These are phyloP conservation scores for Agapanthus africanus DNA, from an alignment of 106 monocot genomes.

Conservation along the genomic window DNA sequence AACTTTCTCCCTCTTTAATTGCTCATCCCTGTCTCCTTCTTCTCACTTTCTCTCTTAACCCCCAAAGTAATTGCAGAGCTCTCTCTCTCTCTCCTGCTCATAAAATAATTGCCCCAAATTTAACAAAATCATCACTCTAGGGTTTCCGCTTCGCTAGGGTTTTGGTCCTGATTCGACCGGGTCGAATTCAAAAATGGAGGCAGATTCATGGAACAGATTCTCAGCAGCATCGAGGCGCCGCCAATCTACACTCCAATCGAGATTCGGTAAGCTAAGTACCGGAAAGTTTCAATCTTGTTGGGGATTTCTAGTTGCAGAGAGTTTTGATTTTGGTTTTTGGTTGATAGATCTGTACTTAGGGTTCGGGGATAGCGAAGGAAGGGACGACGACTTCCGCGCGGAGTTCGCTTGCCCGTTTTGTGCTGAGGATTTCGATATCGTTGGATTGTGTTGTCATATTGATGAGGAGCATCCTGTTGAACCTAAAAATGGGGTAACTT, in stretches of 20 bases:
- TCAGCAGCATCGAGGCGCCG: constrained; percentile 15
- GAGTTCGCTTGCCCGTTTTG: constrained; percentile 75
- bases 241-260: not conserved
- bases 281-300: not conserved
- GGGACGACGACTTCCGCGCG: constrained; percentile 33
- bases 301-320: not conserved
- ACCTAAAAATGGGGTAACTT: constrained; percentile 64
- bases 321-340: not conserved
- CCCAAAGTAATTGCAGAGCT: too few relatives aligned
- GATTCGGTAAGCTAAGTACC: not conserved
- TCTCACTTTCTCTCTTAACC: too few relatives aligned
- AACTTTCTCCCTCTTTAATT: too few relatives aligned
- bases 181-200: too few relatives aligned
- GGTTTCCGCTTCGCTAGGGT: not conserved
- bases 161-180: not conserved
- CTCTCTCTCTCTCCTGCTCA: too few relatives aligned
- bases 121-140: too few relatives aligned
- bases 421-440: constrained; percentile 58
- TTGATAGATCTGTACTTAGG: constrained; percentile 44
- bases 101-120: too few relatives aligned
- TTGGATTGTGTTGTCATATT: constrained; percentile 70
- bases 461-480: constrained; percentile 75
- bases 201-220: constrained; percentile 23
- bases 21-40: too few relatives aligned
- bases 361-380: constrained; percentile 46